Evolutionary conservation across 2,329 filamentous ascomycete species (phyloP).

Genomic region (Allantophomopsis lycopodina): DNA sequence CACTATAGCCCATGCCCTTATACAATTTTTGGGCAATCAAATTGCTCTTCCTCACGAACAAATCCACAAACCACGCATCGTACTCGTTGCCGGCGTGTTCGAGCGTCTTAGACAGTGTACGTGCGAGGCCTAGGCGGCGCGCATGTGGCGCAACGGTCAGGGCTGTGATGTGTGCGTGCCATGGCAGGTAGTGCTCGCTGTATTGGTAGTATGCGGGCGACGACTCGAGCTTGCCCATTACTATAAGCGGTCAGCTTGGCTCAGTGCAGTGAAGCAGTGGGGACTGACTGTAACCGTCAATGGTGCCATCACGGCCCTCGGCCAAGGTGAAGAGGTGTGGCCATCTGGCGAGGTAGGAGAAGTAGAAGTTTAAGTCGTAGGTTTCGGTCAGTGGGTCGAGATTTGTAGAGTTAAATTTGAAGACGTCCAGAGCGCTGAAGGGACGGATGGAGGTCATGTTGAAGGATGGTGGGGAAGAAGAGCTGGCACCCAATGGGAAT

Average conservation of each 20-base stretch:
- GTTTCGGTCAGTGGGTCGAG: conserved; percentile 96
- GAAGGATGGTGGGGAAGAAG: background rate
- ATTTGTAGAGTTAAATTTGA: conserved; percentile 88
- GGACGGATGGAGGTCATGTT: conserved; percentile 73
- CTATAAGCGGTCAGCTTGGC: conserved; percentile 27
- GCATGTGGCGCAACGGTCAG: conserved; percentile 83
- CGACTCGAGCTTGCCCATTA: conserved; percentile 94
- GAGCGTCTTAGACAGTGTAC: conserved; percentile 65
- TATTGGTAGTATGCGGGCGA: conserved; percentile 62
- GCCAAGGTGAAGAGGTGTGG: conserved; percentile 88
- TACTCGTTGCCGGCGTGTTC: conserved; percentile 73
- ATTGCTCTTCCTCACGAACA: conserved; percentile 88
- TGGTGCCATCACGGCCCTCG: conserved; percentile 73
- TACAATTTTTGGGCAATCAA: conserved; percentile 80
- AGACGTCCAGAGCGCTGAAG: conserved; percentile 72
- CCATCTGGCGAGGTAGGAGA: conserved; percentile 93
- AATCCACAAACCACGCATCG: conserved; percentile 86
- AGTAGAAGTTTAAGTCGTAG: conserved; percentile 89
- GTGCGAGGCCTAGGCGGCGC: conserved; percentile 75
- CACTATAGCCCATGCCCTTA: conserved; percentile 78
- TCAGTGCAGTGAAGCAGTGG: background rate
- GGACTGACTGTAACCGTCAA: conserved; percentile 79
- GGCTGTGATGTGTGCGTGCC: conserved; percentile 96
- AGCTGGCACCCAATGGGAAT: too few species aligned
- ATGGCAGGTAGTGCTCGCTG: conserved; percentile 90